A percentile compares a stretch with the other conserved stretches of the same genome.
phyloP scores from a whole-genome alignment of 176 grass and related monocot species.

The Pharus latifolius region DNA sequence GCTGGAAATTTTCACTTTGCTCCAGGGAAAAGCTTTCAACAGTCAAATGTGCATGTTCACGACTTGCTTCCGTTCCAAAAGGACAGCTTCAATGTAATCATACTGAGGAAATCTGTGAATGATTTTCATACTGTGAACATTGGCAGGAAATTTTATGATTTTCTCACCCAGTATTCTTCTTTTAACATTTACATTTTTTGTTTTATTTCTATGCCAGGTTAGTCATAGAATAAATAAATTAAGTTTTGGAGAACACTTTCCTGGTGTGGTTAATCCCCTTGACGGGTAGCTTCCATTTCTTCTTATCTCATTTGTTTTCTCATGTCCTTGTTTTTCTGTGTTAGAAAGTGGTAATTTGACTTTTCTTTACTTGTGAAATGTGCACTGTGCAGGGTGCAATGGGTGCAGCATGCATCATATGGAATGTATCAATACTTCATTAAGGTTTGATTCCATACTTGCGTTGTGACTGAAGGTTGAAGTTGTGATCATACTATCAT shows the following conservation, averaged over 20 bases:
- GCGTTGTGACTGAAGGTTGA: background rate
- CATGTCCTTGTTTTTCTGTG: background rate
- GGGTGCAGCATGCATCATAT: slow-evolving; percentile 72
- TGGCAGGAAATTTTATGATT: background rate
- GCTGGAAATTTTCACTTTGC: slow-evolving; percentile 99
- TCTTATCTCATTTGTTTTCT: slow-evolving; percentile 9
- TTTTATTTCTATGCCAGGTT: slow-evolving; percentile 43
- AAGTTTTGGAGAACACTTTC: slow-evolving; percentile 84
- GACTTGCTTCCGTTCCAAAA: slow-evolving; percentile 96
- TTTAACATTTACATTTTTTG: slow-evolving; percentile 3
- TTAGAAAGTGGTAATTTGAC: background rate
- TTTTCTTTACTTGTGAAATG: slow-evolving; percentile 21
- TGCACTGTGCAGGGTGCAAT: slow-evolving; percentile 47
- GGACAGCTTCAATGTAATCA: slow-evolving; percentile 99
- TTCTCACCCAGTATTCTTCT: background rate
- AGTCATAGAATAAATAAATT: slow-evolving; percentile 91
- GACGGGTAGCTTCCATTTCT: slow-evolving; percentile 57
- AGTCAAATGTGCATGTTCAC: slow-evolving; percentile 93
- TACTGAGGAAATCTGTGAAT: slow-evolving; percentile 23
- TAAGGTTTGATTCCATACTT: slow-evolving; percentile 48
- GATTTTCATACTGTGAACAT: background rate
- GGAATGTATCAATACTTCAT: slow-evolving; percentile 98
- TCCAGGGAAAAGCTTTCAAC: slow-evolving; percentile 97
- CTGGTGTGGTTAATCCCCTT: slow-evolving; percentile 90
- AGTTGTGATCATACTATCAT: background rate